Percentiles rank a stretch among this genome's conserved stretches.
Conservation (phyloP, 2,329 filamentous ascomycete genomes). For the Podosphaera xanthii region DNA sequence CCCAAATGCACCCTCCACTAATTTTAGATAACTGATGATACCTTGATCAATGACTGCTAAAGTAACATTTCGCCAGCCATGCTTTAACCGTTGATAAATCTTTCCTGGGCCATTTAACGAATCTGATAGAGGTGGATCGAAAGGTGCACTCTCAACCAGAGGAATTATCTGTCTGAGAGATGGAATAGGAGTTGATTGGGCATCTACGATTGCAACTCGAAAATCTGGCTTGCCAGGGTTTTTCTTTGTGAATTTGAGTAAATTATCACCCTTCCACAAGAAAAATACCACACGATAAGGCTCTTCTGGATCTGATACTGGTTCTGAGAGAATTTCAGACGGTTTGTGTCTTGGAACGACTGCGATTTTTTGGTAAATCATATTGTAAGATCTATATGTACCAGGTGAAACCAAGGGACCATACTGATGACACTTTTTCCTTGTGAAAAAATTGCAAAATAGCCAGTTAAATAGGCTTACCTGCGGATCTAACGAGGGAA, state of each 20-base stretch:
- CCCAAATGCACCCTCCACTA: constrained; percentile 61
- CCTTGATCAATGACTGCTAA: constrained; percentile 79
- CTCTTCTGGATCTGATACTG: constrained; percentile 16
- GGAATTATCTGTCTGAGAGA: constrained; percentile 46
- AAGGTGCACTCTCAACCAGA: constrained; percentile 52
- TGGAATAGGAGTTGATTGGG: constrained; percentile 47
- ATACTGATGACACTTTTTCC: constrained; percentile 9
- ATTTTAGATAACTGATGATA: constrained; percentile 64
- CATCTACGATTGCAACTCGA: constrained; percentile 60
- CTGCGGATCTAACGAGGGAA: constrained; percentile 3
- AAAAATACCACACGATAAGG: constrained; percentile 59
- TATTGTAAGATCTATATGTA: constrained; percentile 40
- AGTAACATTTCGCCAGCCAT: constrained; percentile 65
- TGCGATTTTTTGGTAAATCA: constrained; percentile 56
- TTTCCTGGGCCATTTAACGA: constrained; percentile 22
- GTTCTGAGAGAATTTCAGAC: constrained; percentile 10
- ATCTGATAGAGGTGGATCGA: constrained; percentile 29
- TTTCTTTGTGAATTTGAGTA: constrained; percentile 51
- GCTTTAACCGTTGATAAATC: constrained; percentile 58
- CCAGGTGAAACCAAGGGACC: constrained; percentile 39
- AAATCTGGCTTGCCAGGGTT: constrained; percentile 62
- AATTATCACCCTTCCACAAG: constrained; percentile 50
- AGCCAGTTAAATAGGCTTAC: constrained; percentile 14
- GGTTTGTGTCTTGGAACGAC: constrained; percentile 52
- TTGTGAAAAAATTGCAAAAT: constrained; percentile 13